Conservation (phyloP, 106 monocot genomes). For the Cymbidium sinense region DNA sequence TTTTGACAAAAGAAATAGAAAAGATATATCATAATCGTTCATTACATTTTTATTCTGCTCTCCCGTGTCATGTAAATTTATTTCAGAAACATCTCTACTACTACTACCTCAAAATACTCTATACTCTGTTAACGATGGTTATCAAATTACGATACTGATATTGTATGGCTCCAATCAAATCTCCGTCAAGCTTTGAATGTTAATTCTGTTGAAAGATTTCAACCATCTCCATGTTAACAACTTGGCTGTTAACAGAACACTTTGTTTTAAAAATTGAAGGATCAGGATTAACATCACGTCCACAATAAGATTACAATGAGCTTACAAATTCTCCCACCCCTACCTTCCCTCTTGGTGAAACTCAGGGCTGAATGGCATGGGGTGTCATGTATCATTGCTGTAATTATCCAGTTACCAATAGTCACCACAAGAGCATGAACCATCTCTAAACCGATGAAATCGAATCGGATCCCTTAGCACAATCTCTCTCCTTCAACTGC, state of each 20-base stretch:
- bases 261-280: background rate
- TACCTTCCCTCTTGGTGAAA: background rate
- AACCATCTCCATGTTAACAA: background rate
- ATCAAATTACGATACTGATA: background rate
- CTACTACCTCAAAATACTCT: background rate
- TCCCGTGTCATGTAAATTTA: background rate
- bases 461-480: constrained; percentile 40
- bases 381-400: background rate
- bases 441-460: constrained; percentile 45
- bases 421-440: constrained; percentile 48
- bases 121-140: background rate
- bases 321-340: background rate
- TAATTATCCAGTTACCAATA: constrained; percentile 25
- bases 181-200: background rate
- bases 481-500: constrained; percentile 35
- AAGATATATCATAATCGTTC: background rate
- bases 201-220: constrained; percentile 1
- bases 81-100: background rate
- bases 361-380: background rate
- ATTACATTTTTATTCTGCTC: background rate
- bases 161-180: background rate
- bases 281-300: background rate
- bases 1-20: background rate
- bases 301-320: background rate
- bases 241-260: background rate